Percentiles rank a stretch among this genome's conserved stretches.
phyloP scores from a whole-genome alignment of 2,329 filamentous ascomycete genomes.

The Grosmannia clavigera region DNA sequence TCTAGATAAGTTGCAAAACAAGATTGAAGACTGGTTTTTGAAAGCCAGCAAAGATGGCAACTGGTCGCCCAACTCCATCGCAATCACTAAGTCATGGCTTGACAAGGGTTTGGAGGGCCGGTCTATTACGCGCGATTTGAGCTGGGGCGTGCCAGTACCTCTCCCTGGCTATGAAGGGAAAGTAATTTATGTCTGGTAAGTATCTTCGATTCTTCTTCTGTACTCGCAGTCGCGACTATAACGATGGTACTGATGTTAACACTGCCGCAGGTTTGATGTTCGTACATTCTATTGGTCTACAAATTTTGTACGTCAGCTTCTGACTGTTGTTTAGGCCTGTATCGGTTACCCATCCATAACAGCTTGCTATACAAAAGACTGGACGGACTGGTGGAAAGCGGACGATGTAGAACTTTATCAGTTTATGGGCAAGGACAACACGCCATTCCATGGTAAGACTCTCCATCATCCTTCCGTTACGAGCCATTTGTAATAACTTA shows the following conservation, averaged over 20 bases:
- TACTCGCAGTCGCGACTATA: not conserved
- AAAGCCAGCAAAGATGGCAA: conserved; percentile 60
- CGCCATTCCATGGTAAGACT: conserved; percentile 52
- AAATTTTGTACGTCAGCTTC: not conserved
- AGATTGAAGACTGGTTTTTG: conserved; percentile 66
- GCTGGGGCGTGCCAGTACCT: conserved; percentile 63
- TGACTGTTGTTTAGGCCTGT: conserved; percentile 48
- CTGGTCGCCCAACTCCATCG: conserved; percentile 64
- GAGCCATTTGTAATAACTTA: not conserved
- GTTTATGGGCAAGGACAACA: conserved; percentile 91
- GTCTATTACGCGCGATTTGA: conserved; percentile 84
- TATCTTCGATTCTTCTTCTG: not conserved
- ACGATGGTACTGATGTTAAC: not conserved
- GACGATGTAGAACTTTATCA: conserved; percentile 83
- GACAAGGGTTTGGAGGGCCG: conserved; percentile 73
- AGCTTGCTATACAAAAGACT: conserved; percentile 67
- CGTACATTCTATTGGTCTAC: not conserved
- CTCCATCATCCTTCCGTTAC: too few relatives aligned
- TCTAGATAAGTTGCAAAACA: conserved; percentile 68
- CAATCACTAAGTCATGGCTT: conserved; percentile 72
- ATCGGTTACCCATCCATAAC: conserved; percentile 96
- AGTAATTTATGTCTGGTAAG: conserved; percentile 66
- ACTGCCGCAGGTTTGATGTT: conserved; percentile 6
- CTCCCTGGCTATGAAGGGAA: conserved; percentile 41
- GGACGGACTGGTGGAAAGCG: conserved; percentile 91